phyloP scores from a whole-genome alignment of 352 stramenopile species.

The Globisporangium irregulare region DNA sequence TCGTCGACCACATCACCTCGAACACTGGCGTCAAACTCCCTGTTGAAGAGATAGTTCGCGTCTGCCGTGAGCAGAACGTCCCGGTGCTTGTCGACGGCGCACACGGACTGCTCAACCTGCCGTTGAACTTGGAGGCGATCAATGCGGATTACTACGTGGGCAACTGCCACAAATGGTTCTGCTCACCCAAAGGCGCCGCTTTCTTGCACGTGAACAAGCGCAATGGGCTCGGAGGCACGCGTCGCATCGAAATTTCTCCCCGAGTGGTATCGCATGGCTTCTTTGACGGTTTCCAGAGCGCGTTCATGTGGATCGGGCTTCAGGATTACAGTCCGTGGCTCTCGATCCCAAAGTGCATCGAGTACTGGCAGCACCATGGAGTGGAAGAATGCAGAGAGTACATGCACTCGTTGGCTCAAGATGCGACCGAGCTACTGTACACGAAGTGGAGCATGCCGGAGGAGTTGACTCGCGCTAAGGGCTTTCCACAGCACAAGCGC shows the following conservation, averaged over 20 bases:
- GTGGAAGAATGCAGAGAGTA: conserved; percentile 44
- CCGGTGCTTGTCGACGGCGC: conserved; percentile 91
- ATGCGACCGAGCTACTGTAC: conserved; percentile 60
- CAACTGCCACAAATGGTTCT: conserved; percentile 96
- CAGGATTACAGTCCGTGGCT: conserved; percentile 91
- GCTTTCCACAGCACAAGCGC: conserved; percentile 53
- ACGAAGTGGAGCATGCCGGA: conserved; percentile 49
- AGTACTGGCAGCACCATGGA: conserved; percentile 75
- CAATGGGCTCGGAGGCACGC: conserved; percentile 20
- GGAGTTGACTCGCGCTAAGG: conserved; percentile 29
- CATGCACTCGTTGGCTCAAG: conserved; percentile 60
- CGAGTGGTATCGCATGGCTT: conserved; percentile 91
- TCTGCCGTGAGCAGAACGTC: conserved; percentile 46
- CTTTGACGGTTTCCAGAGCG: conserved; percentile 86
- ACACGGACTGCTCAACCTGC: conserved; percentile 84
- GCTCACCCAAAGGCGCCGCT: conserved; percentile 80
- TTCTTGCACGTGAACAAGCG: conserved; percentile 80
- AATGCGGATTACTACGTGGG: conserved; percentile 90
- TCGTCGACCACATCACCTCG: conserved; percentile 93
- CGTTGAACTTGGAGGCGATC: conserved; percentile 63
- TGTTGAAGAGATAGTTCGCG: conserved; percentile 67
- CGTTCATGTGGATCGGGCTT: conserved; percentile 92
- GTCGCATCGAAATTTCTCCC: conserved; percentile 34
- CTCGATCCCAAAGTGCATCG: conserved; percentile 76
- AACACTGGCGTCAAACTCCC: conserved; percentile 91